A percentile compares a stretch with the other conserved stretches of the same genome.
Conservation (phyloP, 106 monocot species). For the Apostasia shenzhenica region DNA sequence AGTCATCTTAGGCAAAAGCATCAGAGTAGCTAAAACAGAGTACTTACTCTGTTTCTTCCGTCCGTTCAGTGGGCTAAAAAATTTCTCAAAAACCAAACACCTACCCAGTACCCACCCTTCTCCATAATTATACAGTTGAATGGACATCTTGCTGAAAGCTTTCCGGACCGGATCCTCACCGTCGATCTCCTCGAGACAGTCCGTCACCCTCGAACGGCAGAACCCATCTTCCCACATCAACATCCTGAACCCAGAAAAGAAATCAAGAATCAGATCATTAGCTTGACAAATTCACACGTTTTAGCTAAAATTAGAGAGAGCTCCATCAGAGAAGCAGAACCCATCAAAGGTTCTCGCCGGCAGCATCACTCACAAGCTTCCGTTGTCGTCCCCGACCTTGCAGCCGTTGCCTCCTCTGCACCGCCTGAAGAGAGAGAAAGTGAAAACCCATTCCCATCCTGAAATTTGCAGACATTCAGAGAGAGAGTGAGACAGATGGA, state of each 20-base stretch:
- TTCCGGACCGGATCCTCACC: conserved; percentile 76
- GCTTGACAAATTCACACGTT: not conserved
- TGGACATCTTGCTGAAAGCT: conserved; percentile 98
- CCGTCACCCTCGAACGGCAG: conserved; percentile 50
- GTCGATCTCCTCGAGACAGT: conserved; percentile 64
- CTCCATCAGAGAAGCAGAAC: not conserved
- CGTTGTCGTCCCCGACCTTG: conserved; percentile 95
- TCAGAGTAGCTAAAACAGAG: not conserved
- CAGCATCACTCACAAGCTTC: conserved; percentile 61
- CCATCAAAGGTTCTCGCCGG: no score
- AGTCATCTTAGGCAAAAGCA: not conserved
- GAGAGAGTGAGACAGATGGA: not conserved
- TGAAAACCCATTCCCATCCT: not conserved
- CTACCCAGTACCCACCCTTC: conserved; percentile 97
- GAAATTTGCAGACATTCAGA: not conserved
- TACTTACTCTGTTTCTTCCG: conserved; percentile 5
- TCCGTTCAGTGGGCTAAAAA: not conserved
- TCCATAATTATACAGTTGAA: conserved; percentile 95
- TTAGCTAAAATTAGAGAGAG: not conserved
- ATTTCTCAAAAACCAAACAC: conserved; percentile 19
- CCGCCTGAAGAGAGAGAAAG: conserved; percentile 27
- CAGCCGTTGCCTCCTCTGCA: conserved; percentile 88
- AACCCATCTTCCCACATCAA: conserved; percentile 97
- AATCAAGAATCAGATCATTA: not conserved
- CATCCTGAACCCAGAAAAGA: conserved; percentile 39